phyloP scores from a whole-genome alignment of 805 yeast genomes.

The Ogataea parapolymorpha region DNA sequence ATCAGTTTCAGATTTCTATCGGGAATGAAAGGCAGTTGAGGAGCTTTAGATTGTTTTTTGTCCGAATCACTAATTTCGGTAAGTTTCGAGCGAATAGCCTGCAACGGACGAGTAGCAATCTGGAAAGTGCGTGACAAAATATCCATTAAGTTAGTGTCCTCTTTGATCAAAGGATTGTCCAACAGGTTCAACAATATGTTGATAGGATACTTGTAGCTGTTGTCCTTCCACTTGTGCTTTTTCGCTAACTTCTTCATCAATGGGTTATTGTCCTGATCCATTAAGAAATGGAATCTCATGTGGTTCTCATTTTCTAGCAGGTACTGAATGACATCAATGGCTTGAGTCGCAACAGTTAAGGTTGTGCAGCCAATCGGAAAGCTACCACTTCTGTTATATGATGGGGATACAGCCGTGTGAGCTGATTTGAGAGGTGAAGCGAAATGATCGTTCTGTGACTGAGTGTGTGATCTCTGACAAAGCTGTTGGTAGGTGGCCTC shows the following conservation, averaged over 20 bases:
- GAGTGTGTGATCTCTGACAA: slow-evolving; percentile 43
- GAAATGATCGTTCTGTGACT: slow-evolving; percentile 1
- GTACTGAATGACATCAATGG: slow-evolving; percentile 69
- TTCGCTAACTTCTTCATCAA: slow-evolving; percentile 36
- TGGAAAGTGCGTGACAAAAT: slow-evolving; percentile 70
- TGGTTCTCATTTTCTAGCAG: slow-evolving; percentile 65
- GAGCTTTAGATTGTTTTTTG: slow-evolving; percentile 19
- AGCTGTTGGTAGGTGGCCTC: slow-evolving; percentile 61
- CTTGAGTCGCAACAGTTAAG: slow-evolving; percentile 68
- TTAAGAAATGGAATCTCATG: slow-evolving; percentile 68
- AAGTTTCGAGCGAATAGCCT: slow-evolving; percentile 42
- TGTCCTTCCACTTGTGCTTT: slow-evolving; percentile 37
- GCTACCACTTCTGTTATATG: slow-evolving; percentile 20
- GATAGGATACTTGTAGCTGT: slow-evolving; percentile 62
- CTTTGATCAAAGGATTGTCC: slow-evolving; percentile 60
- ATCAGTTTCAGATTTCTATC: slow-evolving; percentile 57
- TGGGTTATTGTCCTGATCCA: slow-evolving; percentile 66
- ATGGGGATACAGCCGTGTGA: background rate
- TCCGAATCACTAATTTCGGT: slow-evolving; percentile 31
- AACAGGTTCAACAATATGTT: slow-evolving; percentile 63
- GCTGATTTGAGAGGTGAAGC: slow-evolving; percentile 9
- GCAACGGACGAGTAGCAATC: slow-evolving; percentile 70
- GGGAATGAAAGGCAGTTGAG: slow-evolving; percentile 60
- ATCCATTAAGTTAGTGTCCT: slow-evolving; percentile 76
- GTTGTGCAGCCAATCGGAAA: slow-evolving; percentile 66